Evolutionary conservation across 2,329 filamentous ascomycete species (phyloP), one percentile per base, ranked within the genome.

Genomic region (Fusarium austroafricanum): DNA sequence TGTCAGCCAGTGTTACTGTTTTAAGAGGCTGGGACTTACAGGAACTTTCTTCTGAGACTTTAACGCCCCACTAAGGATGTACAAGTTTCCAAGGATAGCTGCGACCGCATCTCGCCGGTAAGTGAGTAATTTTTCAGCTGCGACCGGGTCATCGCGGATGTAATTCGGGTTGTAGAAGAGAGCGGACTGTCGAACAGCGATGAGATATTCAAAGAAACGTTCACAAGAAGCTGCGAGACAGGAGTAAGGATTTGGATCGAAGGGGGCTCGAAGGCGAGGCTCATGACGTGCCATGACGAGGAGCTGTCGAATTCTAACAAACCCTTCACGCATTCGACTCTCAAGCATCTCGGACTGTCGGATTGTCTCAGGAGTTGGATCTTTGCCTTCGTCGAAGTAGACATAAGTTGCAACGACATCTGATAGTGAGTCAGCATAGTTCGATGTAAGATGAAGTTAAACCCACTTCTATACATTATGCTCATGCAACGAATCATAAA

Each of bases 401-500:
- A 89, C 83, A 55, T 89, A 89, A 67, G 82, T 83, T 37, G 83
- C 83, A 17, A 87, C 82, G 38, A 86, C 80, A 57, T 77, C 82
- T 83, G 23, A 21, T 26, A 11, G 63, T 59, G 38, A 61, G 53
- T 59, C 39, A 61, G 53, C 29, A 47, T 23, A 21, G 42, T 28
- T 38, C 18, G 7, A 6, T 15, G 14, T 10, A 26, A 8, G n/a
- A 5, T 3, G 7, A 9, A 10, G 17, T 4, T 2, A 20, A 37
- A 73, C 77, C 65, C 61, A 83, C 82, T 81, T 72, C 87, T 79
- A 71, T 89, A 89, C 10, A 88, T 80, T 60, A 88, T 82, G 58
- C 84, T 86, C 59, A 83, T 82, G 68, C 87, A 87, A 47, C 87
- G 84, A 67, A 89, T 78, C 84, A 87, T 88, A 3, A 82, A 79